Evolutionary conservation across 179 eudicot species (phyloP).

Genomic region (Carnegiea gigantea): DNA sequence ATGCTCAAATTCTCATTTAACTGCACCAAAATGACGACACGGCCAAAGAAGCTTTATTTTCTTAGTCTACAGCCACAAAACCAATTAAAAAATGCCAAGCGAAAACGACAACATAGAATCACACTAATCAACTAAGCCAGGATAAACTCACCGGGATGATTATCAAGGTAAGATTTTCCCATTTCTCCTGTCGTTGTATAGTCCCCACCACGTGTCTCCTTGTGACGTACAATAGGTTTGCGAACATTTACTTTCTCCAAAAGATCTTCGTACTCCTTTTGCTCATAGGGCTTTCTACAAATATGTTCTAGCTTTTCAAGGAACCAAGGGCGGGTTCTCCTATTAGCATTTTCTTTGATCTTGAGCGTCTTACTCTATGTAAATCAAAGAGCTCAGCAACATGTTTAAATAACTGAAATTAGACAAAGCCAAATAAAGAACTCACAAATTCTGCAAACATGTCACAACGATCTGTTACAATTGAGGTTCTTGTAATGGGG

Average conservation of each 20-base stretch:
- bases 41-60: not conserved
- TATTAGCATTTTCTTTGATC: not conserved
- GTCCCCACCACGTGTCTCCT: conserved; percentile 40
- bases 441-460: conserved; percentile 25
- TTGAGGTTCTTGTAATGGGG: not conserved
- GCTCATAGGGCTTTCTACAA: conserved; percentile 39
- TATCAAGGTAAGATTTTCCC: conserved; percentile 44
- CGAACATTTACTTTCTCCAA: conserved; percentile 20
- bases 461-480: not conserved
- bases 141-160: conserved; percentile 36
- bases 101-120: conserved; percentile 3
- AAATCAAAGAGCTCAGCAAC: conserved; percentile 12
- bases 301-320: conserved; percentile 21
- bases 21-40: conserved; percentile 2
- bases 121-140: conserved; percentile 12
- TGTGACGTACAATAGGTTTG: conserved; percentile 24
- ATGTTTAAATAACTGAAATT: not conserved
- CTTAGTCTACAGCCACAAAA: not conserved
- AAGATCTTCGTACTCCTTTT: conserved; percentile 36
- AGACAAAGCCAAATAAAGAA: conserved; percentile 8
- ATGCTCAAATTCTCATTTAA: not conserved
- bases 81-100: not conserved
- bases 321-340: conserved; percentile 14
- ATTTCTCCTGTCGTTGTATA: conserved; percentile 1
- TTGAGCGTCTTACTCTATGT: conserved; percentile 21